Percentiles rank a stretch among this genome's conserved stretches.
Evolutionary conservation across 1,139 yeast species (phyloP).

Genomic region (Suhomyces panamericanus): DNA sequence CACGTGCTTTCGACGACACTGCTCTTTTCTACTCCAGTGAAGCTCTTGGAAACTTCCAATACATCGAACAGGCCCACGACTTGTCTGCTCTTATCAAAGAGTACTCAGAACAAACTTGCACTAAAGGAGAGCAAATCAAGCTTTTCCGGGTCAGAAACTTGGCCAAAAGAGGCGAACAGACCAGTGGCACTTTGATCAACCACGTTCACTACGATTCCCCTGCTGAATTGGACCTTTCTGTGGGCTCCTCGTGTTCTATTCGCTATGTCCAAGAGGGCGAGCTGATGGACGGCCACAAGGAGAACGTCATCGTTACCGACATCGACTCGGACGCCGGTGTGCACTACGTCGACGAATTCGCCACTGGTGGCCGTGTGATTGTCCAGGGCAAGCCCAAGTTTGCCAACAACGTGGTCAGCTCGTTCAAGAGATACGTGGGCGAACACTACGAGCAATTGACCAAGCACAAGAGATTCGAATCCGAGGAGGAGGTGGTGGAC

Average conservation of each 20-base stretch:
- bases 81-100: conserved; percentile 18
- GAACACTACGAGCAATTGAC: conserved; percentile 20
- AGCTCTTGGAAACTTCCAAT: conserved; percentile 16
- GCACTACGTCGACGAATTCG: conserved; percentile 22
- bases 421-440: conserved; percentile 24
- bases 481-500: neutral
- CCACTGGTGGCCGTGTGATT: conserved; percentile 18
- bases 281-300: conserved; percentile 3
- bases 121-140: conserved; percentile 16
- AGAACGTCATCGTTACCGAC: conserved; percentile 26
- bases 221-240: conserved; percentile 24
- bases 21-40: conserved; percentile 29
- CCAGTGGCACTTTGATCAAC: conserved; percentile 21
- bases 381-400: conserved; percentile 37
- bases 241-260: conserved; percentile 19
- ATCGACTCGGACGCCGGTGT: conserved; percentile 21
- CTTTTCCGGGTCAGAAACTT: conserved; percentile 29
- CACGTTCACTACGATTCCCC: conserved; percentile 34
- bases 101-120: conserved; percentile 22
- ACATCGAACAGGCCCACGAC: conserved; percentile 23
- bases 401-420: conserved; percentile 20
- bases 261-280: conserved; percentile 12
- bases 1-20: conserved; percentile 34
- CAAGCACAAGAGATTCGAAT: conserved; percentile 14
- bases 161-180: conserved; percentile 4